Conservation (phyloP, 352 stramenopile species). For the Pythium vanterpoolii region DNA sequence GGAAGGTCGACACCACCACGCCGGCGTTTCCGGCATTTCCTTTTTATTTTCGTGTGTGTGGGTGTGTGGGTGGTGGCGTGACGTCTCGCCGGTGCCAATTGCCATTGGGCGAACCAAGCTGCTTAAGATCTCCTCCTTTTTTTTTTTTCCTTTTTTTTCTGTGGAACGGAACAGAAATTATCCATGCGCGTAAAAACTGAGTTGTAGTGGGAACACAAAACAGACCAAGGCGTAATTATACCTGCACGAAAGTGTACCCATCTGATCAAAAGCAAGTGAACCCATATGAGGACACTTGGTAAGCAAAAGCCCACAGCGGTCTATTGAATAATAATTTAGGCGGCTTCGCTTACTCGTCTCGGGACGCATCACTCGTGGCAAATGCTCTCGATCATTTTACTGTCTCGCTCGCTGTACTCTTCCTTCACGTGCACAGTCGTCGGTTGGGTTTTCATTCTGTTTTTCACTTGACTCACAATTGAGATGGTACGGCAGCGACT, state of each 20-base stretch:
- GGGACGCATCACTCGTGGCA: background rate
- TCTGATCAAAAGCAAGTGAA: background rate
- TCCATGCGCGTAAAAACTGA: background rate
- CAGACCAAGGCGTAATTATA: slow-evolving; percentile 1
- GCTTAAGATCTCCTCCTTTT: slow-evolving; percentile 2
- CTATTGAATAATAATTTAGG: background rate
- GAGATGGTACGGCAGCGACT: background rate
- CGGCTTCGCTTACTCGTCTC: background rate
- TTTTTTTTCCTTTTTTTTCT: background rate
- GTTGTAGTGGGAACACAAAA: background rate
- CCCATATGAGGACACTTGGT: background rate
- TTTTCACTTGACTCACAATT: background rate
- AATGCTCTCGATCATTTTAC: background rate
- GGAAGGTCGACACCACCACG: too few relatives aligned
- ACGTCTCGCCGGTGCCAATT: slow-evolving; percentile 1
- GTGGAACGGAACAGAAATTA: background rate
- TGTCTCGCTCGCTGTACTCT: background rate
- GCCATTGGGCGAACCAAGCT: slow-evolving; percentile 6
- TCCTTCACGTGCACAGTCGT: background rate
- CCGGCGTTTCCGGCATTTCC: too few relatives aligned
- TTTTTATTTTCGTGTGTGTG: too few relatives aligned
- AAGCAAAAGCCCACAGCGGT: background rate
- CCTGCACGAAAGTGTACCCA: background rate
- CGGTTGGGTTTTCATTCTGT: background rate
- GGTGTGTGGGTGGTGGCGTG: background rate